Base-by-base conservation (phyloP, 192 early-diverging fungal species). In the Coemansia sp. region DNA sequence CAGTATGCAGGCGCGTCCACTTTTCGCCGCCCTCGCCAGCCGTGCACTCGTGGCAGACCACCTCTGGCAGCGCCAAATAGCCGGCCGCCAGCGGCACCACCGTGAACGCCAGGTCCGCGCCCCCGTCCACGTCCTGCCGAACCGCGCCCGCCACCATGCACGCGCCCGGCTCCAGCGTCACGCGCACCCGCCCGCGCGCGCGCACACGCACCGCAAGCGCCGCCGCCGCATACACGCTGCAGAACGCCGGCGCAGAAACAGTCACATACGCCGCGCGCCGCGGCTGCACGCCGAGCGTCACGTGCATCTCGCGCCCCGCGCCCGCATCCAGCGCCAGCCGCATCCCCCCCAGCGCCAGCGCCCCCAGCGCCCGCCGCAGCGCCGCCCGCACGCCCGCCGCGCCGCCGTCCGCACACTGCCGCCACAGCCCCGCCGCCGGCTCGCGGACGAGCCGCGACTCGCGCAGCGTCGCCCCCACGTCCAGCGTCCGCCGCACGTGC, bases 71-170 rank as follows among this genome's bases (percentile, higher is more conserved):
- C 10, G 27, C 51, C 74, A 77, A 42, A 57, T 60, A 63, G 4
- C 74, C 74, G 4, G 62, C 61, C 22, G 27, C 54, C 54, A 77
- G 64, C 5, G 74, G 68, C 44, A 77, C 68, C 28, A 77, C 31
- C 16, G 43, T 35, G 38, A 58, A 77, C 6, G 0, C 6, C 11
- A 21, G 45, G 33, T 43, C 51, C n/a, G n/a, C n/a, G n/a, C n/a
- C n/a, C n/a, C n/a, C n/a, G n/a, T n/a, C n/a, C n/a, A n/a, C n/a
- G n/a, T n/a, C n/a, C n/a, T n/a, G n/a, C n/a, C n/a, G n/a, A n/a
- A n/a, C n/a, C n/a, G 73, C 40, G 0, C 73, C 73, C 11, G 73
- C 58, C 30, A 77, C 60, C 30, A 77, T 56, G 67, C 73, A 77
- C 30, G 58, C 38, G 2, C 29, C 44, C n/a, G 63, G 40, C 25